Conservation (phyloP, 257 asterid genomes). For the Solanum habrochaites region DNA sequence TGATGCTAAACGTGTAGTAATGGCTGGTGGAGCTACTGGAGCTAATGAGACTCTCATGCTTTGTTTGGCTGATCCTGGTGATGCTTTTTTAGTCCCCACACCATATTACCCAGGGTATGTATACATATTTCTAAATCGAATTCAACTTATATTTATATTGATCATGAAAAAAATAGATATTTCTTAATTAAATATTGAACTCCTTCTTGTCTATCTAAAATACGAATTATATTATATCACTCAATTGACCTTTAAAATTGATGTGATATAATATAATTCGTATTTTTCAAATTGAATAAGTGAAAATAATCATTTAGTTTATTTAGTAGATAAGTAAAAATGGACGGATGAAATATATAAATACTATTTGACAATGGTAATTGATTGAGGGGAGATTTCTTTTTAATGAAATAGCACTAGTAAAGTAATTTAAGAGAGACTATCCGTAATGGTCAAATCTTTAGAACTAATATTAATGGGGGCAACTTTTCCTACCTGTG, state of each 20-base stretch:
- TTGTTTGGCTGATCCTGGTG: conserved; percentile 72
- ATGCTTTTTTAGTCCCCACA: conserved; percentile 58
- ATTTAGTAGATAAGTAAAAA: neutral
- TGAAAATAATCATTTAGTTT: too few species aligned
- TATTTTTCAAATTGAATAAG: too few species aligned
- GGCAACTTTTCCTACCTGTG: neutral
- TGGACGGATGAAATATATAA: too few species aligned
- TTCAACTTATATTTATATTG: neutral
- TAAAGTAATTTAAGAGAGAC: neutral
- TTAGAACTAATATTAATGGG: neutral
- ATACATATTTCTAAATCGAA: neutral
- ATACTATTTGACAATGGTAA: neutral
- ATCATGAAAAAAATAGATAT: neutral
- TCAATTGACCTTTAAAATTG: neutral
- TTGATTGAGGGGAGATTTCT: neutral
- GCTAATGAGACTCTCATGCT: conserved; percentile 50
- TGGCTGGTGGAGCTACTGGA: conserved; percentile 91
- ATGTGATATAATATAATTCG: neutral
- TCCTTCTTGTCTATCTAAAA: neutral
- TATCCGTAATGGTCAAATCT: neutral
- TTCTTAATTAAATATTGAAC: neutral
- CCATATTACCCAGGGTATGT: conserved; percentile 84
- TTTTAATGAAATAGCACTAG: neutral
- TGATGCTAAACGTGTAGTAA: conserved; percentile 56
- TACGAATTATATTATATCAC: too few species aligned